A percentile compares a stretch with the other conserved stretches of the same genome.
phyloP scores from a whole-genome alignment of 495 filamentous ascomycete genomes.

The Stereocaulon alpinum region DNA sequence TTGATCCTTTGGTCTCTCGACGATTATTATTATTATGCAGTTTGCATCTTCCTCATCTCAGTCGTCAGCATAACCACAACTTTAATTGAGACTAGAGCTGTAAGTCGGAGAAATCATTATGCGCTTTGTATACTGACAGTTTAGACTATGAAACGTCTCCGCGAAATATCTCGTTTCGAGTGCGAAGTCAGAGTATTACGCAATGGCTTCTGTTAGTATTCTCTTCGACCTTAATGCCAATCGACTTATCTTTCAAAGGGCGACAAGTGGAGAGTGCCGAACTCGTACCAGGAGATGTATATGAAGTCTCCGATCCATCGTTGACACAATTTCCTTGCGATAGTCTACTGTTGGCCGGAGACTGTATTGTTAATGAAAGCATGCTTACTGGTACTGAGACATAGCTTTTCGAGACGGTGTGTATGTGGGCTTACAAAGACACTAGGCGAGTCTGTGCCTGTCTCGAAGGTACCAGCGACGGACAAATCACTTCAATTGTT shows the following conservation, averaged over 20 bases:
- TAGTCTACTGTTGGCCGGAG: slow-evolving; percentile 81
- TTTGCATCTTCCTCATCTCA: slow-evolving; percentile 93
- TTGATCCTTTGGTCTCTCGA: slow-evolving; percentile 90
- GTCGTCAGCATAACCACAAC: slow-evolving; percentile 83
- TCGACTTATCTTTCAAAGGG: slow-evolving; percentile 41
- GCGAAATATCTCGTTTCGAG: slow-evolving; percentile 87
- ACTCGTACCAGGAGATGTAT: slow-evolving; percentile 91
- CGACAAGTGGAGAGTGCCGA: slow-evolving; percentile 75
- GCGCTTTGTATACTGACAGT: slow-evolving; percentile 15
- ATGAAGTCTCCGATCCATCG: slow-evolving; percentile 94
- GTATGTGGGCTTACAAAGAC: slow-evolving; percentile 20
- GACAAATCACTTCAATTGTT: slow-evolving; percentile 66
- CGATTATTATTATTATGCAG: slow-evolving; percentile 94
- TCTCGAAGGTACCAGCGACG: slow-evolving; percentile 82
- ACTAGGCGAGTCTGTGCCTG: slow-evolving; percentile 86
- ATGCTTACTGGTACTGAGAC: slow-evolving; percentile 74
- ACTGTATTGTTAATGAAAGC: slow-evolving; percentile 98
- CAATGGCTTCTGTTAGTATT: slow-evolving; percentile 78
- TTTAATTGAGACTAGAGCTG: slow-evolving; percentile 78
- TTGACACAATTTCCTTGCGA: slow-evolving; percentile 89
- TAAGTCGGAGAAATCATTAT: slow-evolving; percentile 27
- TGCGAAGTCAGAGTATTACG: slow-evolving; percentile 89
- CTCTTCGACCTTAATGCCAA: not conserved
- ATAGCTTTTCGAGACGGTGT: not conserved
- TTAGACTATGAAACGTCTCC: slow-evolving; percentile 79